Conservation (phyloP, 768 basidiomycete species). For the Psilocybe subaeruginosa region DNA sequence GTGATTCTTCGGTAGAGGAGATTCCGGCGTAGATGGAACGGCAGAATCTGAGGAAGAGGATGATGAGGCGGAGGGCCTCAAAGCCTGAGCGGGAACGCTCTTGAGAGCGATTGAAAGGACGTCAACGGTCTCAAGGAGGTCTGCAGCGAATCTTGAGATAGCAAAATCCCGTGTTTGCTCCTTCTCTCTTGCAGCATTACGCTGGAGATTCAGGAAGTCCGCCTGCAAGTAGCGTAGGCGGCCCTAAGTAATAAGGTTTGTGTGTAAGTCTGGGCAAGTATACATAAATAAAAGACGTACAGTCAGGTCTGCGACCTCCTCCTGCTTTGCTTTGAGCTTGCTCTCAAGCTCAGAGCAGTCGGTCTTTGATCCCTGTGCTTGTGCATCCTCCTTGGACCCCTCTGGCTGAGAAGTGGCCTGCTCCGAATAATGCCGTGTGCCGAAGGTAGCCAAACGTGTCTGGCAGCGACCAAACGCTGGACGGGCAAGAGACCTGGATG, state of each 20-base stretch:
- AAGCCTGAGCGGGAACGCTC: constrained; percentile 63
- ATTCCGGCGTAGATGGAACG: constrained; percentile 30
- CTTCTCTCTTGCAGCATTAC: constrained; percentile 89
- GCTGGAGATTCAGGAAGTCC: constrained; percentile 94
- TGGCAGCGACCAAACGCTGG: constrained; percentile 38
- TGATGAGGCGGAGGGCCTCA: constrained; percentile 26
- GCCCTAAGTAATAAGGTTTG: constrained; percentile 47
- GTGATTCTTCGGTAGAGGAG: constrained; percentile 53
- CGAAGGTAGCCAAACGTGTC: constrained; percentile 28
- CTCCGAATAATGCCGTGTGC: constrained; percentile 62
- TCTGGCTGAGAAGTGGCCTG: constrained; percentile 42
- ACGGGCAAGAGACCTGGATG: constrained; percentile 40
- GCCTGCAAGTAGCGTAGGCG: constrained; percentile 92
- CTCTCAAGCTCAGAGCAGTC: constrained; percentile 38
- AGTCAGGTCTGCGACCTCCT: constrained; percentile 81
- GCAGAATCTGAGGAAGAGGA: constrained; percentile 24
- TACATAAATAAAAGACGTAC: constrained; percentile 44
- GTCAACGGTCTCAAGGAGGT: constrained; percentile 89
- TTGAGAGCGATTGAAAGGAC: constrained; percentile 85
- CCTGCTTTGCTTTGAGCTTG: constrained; percentile 82
- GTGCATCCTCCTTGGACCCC: constrained; percentile 18
- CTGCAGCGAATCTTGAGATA: constrained; percentile 88
- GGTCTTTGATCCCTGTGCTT: constrained; percentile 28
- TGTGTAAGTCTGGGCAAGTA: too few species aligned
- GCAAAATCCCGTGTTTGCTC: constrained; percentile 93